Conservation (phyloP, 2,329 filamentous ascomycete species). For the Stachybotrys elegans region DNA sequence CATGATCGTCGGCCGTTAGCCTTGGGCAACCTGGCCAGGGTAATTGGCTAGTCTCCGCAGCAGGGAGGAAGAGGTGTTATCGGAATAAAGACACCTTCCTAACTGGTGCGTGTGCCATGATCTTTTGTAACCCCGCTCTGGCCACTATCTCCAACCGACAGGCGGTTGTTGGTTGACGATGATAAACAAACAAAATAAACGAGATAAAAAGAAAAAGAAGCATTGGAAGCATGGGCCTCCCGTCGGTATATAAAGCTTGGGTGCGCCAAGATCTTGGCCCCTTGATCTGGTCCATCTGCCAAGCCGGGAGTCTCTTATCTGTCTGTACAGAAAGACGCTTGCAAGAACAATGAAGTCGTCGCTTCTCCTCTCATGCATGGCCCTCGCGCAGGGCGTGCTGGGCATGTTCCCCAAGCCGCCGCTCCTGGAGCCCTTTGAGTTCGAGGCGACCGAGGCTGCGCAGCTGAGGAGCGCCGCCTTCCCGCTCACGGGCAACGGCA, state of each 20-base stretch:
- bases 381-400: not conserved
- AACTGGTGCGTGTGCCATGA: not conserved
- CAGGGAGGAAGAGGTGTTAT: no score
- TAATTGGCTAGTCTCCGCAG: no score
- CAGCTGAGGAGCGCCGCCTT: conserved; percentile 1
- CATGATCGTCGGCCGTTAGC: no score
- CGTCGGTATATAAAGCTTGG: not conserved
- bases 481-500: conserved; percentile 7
- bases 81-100: not conserved
- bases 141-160: not conserved
- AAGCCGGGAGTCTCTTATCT: not conserved
- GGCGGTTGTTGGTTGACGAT: not conserved
- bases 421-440: conserved; percentile 1
- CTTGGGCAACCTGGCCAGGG: no score
- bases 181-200: not conserved
- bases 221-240: not conserved
- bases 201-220: not conserved
- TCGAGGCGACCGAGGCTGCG: not conserved
- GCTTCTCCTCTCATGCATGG: not conserved
- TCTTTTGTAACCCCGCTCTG: not conserved
- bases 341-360: not conserved
- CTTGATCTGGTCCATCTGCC: not conserved
- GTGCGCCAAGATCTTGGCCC: not conserved
- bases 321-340: no score
- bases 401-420: conserved; percentile 2